Conservation (phyloP, 2,329 filamentous ascomycete species). For the Pestalotiopsis sp. region DNA sequence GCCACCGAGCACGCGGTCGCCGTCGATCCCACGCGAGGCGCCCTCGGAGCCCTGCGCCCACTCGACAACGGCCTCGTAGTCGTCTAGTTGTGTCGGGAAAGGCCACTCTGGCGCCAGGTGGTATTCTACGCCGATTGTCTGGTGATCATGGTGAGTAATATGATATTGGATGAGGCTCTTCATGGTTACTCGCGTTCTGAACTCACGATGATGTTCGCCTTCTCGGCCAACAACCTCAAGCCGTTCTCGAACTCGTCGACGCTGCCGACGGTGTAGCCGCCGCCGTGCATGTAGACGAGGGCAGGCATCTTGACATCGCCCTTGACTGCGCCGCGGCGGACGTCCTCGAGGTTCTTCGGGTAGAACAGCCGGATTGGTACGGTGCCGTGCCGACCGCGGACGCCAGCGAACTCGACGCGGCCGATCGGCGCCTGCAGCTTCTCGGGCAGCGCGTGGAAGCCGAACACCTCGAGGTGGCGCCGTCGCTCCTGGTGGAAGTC, state of each 20-base stretch:
- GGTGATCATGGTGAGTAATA: slow-evolving; percentile 4
- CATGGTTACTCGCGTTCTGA: not conserved
- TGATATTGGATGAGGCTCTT: not conserved
- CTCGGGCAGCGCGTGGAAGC: slow-evolving; percentile 29
- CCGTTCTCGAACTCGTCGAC: slow-evolving; percentile 42
- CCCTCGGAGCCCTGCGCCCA: slow-evolving; percentile 29
- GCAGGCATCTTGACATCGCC: slow-evolving; percentile 24
- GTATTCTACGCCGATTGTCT: slow-evolving; percentile 37
- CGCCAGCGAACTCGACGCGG: slow-evolving; percentile 33
- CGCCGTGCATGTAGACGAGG: slow-evolving; percentile 40
- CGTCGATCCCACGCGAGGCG: slow-evolving; percentile 27
- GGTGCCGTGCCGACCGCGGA: slow-evolving; percentile 35
- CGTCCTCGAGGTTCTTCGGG: slow-evolving; percentile 19
- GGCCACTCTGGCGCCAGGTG: slow-evolving; percentile 34
- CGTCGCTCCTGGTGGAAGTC: slow-evolving; percentile 18
- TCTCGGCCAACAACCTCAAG: slow-evolving; percentile 33
- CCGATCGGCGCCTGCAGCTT: slow-evolving; percentile 29
- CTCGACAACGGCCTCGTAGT: slow-evolving; percentile 33
- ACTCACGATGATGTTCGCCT: slow-evolving; percentile 19
- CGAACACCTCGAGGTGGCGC: slow-evolving; percentile 29
- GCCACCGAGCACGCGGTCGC: slow-evolving; percentile 30
- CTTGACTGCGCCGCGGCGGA: slow-evolving; percentile 13
- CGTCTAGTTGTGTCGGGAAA: slow-evolving; percentile 36
- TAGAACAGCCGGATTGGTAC: slow-evolving; percentile 37
- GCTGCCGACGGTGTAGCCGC: slow-evolving; percentile 39